Evolutionary conservation across 2,329 filamentous ascomycete genomes (phyloP), one percentile per base, ranked within the genome.

Genomic region (Fusarium sublunatum): DNA sequence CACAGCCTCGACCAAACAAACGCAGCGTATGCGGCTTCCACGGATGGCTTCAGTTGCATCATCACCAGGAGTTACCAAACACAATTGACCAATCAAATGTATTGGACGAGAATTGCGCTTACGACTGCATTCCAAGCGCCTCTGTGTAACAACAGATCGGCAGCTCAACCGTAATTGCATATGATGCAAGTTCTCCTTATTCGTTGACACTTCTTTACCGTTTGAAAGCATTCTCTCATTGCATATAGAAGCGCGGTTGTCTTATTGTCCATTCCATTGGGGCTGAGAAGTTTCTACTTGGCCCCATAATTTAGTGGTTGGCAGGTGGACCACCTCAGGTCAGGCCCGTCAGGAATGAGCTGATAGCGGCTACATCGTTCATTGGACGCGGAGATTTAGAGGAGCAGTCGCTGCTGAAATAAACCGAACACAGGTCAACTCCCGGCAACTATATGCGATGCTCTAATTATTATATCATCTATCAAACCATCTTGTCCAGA

Each of bases 311-410:
- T 19, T 34, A 34, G 46, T 42, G 46, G 67, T 70, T 70, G 67
- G 65, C 65, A 56, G 67, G 65, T 63, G 54, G 50, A 69, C 65
- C 46, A 48, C 38, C 25, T 34, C 22, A 8, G 35, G 35, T 22
- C 53, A 42, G 36, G 47, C 26, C 36, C 45, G 39, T 13, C 42
- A 36, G 51, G 46, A 43, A 41, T 54, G 57, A 19, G 19, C 19
- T 19, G 19, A 52, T 35, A 40, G 44, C 53, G 48, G 48, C 50
- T 57, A 32, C 34, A 46, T 31, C 29, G 5, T 10, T 11, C 29
- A 10, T 8, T 8, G 29, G 29, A 10, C 29, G 19, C 19, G 19
- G 3, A 19, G 19, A 19, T 31, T 31, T 31, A 28, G 26, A 28
- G 26, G 26, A 10, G 9, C 2, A 28, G 9, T 5, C 2, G 7